These are phyloP conservation scores for Cryptococcus floricola DNA, from an alignment of 1,284 basidiomycete genomes.

Conservation along the genomic window DNA sequence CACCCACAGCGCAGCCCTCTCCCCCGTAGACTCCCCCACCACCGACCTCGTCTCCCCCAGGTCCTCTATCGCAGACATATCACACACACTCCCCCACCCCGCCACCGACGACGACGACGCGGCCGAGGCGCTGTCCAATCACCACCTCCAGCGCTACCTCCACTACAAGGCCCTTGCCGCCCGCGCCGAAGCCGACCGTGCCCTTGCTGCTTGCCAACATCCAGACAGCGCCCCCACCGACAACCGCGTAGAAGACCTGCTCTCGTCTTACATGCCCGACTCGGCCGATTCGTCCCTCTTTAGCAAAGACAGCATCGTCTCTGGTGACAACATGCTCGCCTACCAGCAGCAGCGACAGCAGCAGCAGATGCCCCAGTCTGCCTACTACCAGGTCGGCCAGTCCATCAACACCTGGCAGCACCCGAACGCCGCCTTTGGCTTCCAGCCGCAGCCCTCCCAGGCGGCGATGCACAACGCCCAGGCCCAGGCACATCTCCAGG, in stretches of 20 bases:
- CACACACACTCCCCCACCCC: constrained; percentile 1
- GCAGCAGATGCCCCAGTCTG: constrained; percentile 1
- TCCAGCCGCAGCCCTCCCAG: constrained; percentile 18
- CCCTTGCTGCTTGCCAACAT: constrained; percentile 14
- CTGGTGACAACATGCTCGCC: constrained; percentile 25
- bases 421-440: constrained; percentile 16
- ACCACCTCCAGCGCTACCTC: constrained; percentile 43
- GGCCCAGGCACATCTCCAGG: constrained; percentile 37
- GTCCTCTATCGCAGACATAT: constrained; percentile 17
- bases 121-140: constrained; percentile 37
- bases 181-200: constrained; percentile 32
- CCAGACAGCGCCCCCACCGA: neutral
- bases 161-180: constrained; percentile 44
- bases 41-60: constrained; percentile 34
- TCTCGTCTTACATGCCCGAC: constrained; percentile 20
- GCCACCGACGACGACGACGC: constrained; percentile 12
- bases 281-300: constrained; percentile 5
- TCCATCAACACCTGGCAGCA: constrained; percentile 7
- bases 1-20: constrained; percentile 14
- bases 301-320: constrained; percentile 1
- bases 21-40: constrained; percentile 32
- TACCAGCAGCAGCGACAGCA: constrained; percentile 19
- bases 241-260: constrained; percentile 21
- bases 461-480: constrained; percentile 30
- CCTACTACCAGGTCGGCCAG: constrained; percentile 7